Evolutionary conservation across 2,329 filamentous ascomycete genomes (phyloP).

Genomic region (Monosporascus sp.): DNA sequence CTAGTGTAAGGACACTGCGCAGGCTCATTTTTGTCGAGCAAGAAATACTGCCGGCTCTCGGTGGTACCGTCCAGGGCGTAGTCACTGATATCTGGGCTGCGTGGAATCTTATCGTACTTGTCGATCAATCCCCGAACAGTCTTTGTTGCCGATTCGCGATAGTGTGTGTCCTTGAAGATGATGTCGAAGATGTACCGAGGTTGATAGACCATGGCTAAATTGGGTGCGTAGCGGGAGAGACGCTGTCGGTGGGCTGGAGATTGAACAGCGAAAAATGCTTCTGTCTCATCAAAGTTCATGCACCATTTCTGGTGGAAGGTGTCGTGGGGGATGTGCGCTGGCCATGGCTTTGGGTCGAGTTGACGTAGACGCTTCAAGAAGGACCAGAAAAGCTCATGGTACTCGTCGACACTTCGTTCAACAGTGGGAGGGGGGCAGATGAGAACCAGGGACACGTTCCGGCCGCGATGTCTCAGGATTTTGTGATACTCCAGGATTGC

Average conservation of each 20-base stretch:
- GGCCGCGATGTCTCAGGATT: not conserved
- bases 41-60: not conserved
- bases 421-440: not conserved
- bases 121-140: not conserved
- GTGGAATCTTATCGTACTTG: not conserved
- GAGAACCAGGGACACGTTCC: not conserved
- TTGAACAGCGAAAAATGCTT: not conserved
- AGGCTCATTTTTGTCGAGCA: not conserved
- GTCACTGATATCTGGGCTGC: not conserved
- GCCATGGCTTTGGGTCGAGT: not conserved
- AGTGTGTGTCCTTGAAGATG: not conserved
- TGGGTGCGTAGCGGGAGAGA: not conserved
- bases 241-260: not conserved
- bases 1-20: no score
- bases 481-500: constrained; percentile 1
- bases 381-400: not conserved
- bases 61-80: not conserved
- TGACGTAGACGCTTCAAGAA: not conserved
- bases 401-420: not conserved
- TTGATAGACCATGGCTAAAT: not conserved
- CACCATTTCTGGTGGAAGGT: not conserved
- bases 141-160: not conserved
- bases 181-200: not conserved
- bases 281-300: not conserved
- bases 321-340: not conserved